Percentiles rank a stretch among this genome's conserved stretches.
Conservation (phyloP, 208 protist genomes). For the Leptomonas pyrrhocoris region DNA sequence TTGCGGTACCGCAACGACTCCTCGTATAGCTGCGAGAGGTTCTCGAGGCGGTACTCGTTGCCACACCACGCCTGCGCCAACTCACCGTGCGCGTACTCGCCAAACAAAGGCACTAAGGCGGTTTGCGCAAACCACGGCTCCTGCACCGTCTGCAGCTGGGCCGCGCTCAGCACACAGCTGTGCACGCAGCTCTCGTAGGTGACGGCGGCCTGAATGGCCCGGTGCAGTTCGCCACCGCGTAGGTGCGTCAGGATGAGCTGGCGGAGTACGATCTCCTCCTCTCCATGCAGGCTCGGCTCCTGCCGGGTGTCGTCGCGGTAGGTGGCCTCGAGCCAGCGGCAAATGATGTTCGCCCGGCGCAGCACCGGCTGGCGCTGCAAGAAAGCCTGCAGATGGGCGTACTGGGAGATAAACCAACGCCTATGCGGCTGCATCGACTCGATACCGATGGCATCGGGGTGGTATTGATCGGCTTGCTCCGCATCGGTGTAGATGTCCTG, state of each 20-base stretch:
- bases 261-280: slow-evolving; percentile 67
- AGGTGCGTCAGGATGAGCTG: slow-evolving; percentile 73
- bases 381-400: slow-evolving; percentile 72
- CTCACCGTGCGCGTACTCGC: slow-evolving; percentile 83
- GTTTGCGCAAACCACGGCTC: slow-evolving; percentile 76
- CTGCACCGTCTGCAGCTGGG: slow-evolving; percentile 76
- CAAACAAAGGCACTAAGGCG: slow-evolving; percentile 72
- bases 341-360: slow-evolving; percentile 66
- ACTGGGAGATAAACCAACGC: slow-evolving; percentile 82
- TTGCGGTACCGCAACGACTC: slow-evolving; percentile 41
- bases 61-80: slow-evolving; percentile 58
- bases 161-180: slow-evolving; percentile 80
- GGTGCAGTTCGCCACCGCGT: slow-evolving; percentile 70
- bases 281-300: slow-evolving; percentile 37
- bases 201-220: slow-evolving; percentile 60
- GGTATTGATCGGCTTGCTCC: slow-evolving; percentile 48
- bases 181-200: slow-evolving; percentile 61
- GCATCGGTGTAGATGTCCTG: slow-evolving; percentile 60
- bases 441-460: slow-evolving; percentile 73
- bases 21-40: slow-evolving; percentile 77
- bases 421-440: slow-evolving; percentile 60
- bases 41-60: slow-evolving; percentile 77
- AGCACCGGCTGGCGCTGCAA: slow-evolving; percentile 62
- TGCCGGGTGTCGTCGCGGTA: slow-evolving; percentile 47
- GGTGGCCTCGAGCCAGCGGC: slow-evolving; percentile 75